Evolutionary conservation across 305 asterid species (phyloP), one percentile per base, ranked within the genome.

Genomic region (Plantago rigida): DNA sequence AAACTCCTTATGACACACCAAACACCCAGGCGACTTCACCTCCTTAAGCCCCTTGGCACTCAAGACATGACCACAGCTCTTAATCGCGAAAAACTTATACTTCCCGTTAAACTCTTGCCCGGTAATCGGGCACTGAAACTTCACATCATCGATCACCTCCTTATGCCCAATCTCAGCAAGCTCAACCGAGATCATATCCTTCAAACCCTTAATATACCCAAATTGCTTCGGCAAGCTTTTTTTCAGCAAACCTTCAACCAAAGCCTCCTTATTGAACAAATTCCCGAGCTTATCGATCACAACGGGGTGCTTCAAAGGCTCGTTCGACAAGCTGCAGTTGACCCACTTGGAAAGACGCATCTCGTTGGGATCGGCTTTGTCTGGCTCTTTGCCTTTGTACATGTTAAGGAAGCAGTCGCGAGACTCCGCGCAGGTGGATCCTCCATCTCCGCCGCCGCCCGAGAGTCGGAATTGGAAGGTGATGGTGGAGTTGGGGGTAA

Each of bases 371-470:
- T 92, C 96, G 24, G 72, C 81, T 75, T 85, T 92, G 47, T 89
- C 96, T 13, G 95, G 97, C 66, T 85, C 85, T 69, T 87, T 89
- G 11, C n/a, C 75, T 2, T 95, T 95, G 70, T 92, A 86, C 97
- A 92, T 92, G 60, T 89, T 89, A 34, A 92, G 62, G 66, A 80
- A 92, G 60, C 96, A 92, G 75, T 89, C 97, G 5, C 97, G 75
- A 3, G 97, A 92, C 77, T 92, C 97, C 0, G 97, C 99, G 41
- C 97, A 87, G 1, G 99, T 92, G 72, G 96, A 84, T 24, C 99
- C 95, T 5, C 99, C 99, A 77, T 89, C 97, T 5, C 99, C 97
- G 0, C 99, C 96, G 8, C 97, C 97, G 13, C 95, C 96, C 4
- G 36, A 66, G 46, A 79, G 63, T 13, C 97, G 91, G 64, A 75